Percentiles rank a stretch among this genome's conserved stretches.
phyloP scores from a whole-genome alignment of 208 protist genomes.

The Acanthamoeba culbertsoni region DNA sequence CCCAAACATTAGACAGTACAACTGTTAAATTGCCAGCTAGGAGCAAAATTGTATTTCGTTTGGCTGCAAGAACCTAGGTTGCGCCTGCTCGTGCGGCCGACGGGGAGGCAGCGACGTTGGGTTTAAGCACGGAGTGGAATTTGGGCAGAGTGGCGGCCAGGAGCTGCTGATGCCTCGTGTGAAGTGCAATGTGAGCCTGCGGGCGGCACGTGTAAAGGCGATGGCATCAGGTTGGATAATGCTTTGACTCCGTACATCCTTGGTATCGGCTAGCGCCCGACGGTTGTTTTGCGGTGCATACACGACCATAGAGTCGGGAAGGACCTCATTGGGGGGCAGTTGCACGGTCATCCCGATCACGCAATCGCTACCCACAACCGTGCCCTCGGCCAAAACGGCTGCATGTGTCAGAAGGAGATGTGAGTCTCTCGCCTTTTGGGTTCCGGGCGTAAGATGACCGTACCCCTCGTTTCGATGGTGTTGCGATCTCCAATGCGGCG shows the following conservation, averaged over 20 bases:
- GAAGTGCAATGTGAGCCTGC: slow-evolving; percentile 4
- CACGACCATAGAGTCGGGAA: neutral
- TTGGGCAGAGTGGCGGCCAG: neutral
- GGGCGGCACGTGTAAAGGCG: neutral
- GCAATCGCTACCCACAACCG: slow-evolving; percentile 20
- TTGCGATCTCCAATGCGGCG: slow-evolving; percentile 13
- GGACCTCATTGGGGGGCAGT: neutral
- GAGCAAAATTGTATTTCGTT: neutral
- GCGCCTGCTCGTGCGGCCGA: neutral
- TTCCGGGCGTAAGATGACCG: neutral
- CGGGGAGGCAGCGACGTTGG: neutral
- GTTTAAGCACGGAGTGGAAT: neutral
- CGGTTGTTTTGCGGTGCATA: neutral
- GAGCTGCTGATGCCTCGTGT: neutral
- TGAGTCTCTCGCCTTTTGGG: neutral
- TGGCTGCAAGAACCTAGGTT: neutral
- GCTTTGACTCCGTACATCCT: neutral
- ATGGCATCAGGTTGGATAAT: neutral
- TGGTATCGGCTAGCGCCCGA: neutral
- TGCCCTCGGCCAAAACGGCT: slow-evolving; percentile 23
- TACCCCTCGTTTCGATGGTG: neutral
- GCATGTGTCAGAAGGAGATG: neutral
- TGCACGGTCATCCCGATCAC: neutral
- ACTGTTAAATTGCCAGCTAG: neutral
- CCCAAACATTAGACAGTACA: neutral